Percentiles rank a stretch among this genome's conserved stretches.
These are phyloP conservation scores for Poa annua DNA, from an alignment of 176 grass and related monocot genomes.

Conservation along the genomic window DNA sequence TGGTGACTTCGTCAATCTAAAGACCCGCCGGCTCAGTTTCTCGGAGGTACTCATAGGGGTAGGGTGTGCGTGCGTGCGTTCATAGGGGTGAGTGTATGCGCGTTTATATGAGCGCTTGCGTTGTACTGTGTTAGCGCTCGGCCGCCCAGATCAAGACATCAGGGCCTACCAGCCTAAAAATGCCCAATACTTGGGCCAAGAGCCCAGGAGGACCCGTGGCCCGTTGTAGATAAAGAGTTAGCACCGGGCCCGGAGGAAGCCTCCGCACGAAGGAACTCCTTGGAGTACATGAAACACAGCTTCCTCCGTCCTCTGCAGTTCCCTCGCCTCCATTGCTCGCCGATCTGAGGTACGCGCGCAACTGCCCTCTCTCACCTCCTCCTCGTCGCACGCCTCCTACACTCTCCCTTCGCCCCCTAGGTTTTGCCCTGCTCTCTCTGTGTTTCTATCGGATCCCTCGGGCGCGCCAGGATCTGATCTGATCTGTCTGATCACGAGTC, in stretches of 20 bases:
- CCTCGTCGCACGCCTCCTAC: neutral
- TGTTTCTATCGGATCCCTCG: neutral
- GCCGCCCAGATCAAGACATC: neutral
- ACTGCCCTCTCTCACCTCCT: neutral
- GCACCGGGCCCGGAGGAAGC: neutral
- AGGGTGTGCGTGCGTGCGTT: too few species aligned
- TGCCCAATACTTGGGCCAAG: neutral
- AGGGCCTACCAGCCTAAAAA: neutral
- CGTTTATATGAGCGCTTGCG: too few species aligned
- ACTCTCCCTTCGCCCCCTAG: neutral
- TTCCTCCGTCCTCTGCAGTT: slow-evolving; percentile 3
- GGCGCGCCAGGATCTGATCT: slow-evolving; percentile 1
- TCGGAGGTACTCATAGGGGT: too few species aligned
- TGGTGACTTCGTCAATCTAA: too few species aligned
- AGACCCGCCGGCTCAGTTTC: too few species aligned
- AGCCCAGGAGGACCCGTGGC: neutral
- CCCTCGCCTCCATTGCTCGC: slow-evolving; percentile 3
- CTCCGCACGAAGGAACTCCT: neutral
- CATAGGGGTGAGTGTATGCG: too few species aligned
- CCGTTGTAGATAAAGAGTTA: neutral
- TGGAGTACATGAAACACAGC: neutral
- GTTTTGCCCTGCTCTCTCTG: neutral
- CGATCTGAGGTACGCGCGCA: slow-evolving; percentile 55
- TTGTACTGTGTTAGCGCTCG: too few species aligned
- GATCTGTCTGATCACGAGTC: neutral